These are phyloP conservation scores for Cylindrotheca fusiformis DNA, from an alignment of 108 stramenopile genomes.

Conservation along the genomic window DNA sequence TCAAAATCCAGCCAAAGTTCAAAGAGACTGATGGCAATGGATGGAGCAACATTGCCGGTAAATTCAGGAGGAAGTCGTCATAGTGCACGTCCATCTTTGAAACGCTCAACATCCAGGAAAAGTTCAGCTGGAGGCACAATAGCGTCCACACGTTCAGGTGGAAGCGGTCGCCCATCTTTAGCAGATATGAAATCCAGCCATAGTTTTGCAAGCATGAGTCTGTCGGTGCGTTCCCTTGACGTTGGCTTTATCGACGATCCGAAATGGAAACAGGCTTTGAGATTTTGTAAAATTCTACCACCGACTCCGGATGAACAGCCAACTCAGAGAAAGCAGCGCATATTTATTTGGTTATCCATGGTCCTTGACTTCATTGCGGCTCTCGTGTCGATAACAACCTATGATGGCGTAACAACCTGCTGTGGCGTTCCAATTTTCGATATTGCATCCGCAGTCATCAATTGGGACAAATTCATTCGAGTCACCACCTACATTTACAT, in stretches of 20 bases:
- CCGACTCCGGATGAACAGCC: conserved; percentile 16
- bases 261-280: conserved; percentile 12
- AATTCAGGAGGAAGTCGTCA: no score
- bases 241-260: conserved; percentile 21
- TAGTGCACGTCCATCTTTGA: no score
- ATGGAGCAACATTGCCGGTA: no score
- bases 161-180: not conserved
- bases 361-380: conserved; percentile 36
- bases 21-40: no score
- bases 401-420: conserved; percentile 28
- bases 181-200: not conserved
- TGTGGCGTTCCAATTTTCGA: conserved; percentile 38
- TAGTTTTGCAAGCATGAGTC: not conserved
- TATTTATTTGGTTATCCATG: conserved; percentile 25
- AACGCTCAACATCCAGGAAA: no score
- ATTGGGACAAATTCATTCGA: conserved; percentile 32
- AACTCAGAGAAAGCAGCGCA: conserved; percentile 17
- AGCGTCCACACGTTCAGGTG: not conserved
- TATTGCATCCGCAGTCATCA: conserved; percentile 6
- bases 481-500: conserved; percentile 26
- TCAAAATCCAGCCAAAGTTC: no score
- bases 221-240: conserved; percentile 15
- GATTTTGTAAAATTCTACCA: conserved; percentile 20
- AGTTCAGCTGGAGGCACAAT: no score
- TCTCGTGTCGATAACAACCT: conserved; percentile 27